Conservation (phyloP, 371 early-diverging fungal species). For the Paraphysoderma sedebokerense region DNA sequence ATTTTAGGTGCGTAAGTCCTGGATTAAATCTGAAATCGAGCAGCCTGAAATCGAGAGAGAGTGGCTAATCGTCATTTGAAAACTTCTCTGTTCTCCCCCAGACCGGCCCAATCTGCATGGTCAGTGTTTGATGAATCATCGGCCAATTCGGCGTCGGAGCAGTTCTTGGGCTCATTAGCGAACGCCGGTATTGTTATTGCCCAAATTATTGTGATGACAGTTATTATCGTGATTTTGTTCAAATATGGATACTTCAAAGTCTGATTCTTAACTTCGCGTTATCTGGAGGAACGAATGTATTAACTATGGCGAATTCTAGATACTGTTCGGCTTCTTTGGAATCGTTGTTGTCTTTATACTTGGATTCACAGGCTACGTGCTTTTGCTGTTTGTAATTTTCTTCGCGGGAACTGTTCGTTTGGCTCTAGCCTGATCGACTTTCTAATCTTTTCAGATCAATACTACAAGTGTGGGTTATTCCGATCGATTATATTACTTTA, state of each 20-base stretch:
- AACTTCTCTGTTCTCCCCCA: conserved; percentile 2
- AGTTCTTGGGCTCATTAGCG: conserved; percentile 2
- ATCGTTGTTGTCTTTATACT: conserved; percentile 47
- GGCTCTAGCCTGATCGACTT: not conserved
- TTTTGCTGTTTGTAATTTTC: conserved; percentile 35
- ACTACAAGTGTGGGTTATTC: conserved; percentile 39
- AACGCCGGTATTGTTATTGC: conserved; percentile 55
- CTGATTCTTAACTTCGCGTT: not conserved
- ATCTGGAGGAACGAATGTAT: not conserved
- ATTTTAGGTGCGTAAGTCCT: conserved; percentile 25
- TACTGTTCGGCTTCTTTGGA: conserved; percentile 54
- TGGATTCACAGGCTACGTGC: conserved; percentile 56
- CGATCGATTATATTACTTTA: conserved; percentile 58
- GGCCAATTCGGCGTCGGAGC: conserved; percentile 4
- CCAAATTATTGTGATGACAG: conserved; percentile 58
- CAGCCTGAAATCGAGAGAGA: not conserved
- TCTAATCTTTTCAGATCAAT: conserved; percentile 15
- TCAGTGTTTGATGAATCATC: conserved; percentile 14
- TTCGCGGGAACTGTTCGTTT: not conserved
- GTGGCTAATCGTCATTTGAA: not conserved
- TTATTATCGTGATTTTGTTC: conserved; percentile 54
- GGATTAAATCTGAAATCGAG: not conserved
- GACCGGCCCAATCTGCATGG: conserved; percentile 29
- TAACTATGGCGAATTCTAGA: conserved; percentile 11
- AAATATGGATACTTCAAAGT: conserved; percentile 59